Base-by-base conservation (phyloP, 768 basidiomycete species). In the Lepiota subincarnata region DNA sequence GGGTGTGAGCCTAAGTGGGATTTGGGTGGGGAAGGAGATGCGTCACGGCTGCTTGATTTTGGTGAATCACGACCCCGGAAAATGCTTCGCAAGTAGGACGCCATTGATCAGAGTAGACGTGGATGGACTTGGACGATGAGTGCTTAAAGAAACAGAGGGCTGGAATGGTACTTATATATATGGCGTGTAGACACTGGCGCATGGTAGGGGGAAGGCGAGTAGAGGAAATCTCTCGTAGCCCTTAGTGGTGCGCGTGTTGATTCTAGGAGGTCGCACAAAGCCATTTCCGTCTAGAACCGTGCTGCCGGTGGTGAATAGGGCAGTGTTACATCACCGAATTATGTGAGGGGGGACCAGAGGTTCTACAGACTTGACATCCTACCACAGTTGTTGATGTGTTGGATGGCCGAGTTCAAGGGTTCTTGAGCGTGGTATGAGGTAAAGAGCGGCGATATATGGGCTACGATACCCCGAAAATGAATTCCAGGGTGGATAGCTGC, bases 1-100 rank as follows among this genome's bases (percentile, higher is more conserved):
- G 79, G 75, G 28, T 64, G 66, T 16, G 79, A 74, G 26, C 76
- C 76, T 44, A 61, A 64, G 57, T 78, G 75, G 35, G 74, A 64
- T 64, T 73, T 80, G 50, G 36, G 46, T 16, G 13, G 16, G 16
- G 22, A 36, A 26, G 26, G 18, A 16, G 46, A 48, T 31, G 46
- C 26, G 38, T 47, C 37, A 20, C 53, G 53, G 20, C 13, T 35
- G 19, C 26, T 47, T 28, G 46, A 54, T 45, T 54, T 54, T 16
- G 53, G 20, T 8, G 37, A 14, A 20, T 53, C 51, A 24, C 51
- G 51, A 10, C 53, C 45, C 46, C 53, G 34, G 46, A 54, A 54
- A 16, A 54, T 54, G 38, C 53, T 54, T 47, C 46, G 45, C 14
- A 54, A 36, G 24, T 54, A 54, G 12, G 53, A 54, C 14, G 53